Conservation (phyloP, 1,139 yeast genomes). For the Scheffersomyces stambukii region DNA sequence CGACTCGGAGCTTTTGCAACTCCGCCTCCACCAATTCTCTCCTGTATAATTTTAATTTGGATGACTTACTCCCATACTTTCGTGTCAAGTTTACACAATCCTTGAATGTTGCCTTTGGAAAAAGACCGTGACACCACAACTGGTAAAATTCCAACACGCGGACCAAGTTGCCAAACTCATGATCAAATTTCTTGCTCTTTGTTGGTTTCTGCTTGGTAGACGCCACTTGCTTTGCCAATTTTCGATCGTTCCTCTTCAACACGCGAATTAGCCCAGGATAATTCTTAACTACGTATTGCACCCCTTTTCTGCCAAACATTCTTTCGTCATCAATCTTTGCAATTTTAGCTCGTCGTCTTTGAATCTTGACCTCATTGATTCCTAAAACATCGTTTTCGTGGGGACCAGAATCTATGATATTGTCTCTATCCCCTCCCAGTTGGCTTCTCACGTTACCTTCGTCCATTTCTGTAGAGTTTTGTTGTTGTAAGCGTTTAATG, state of each 20-base stretch:
- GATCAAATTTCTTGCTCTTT: slow-evolving; percentile 21
- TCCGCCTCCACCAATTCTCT: slow-evolving; percentile 33
- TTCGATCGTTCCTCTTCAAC: slow-evolving; percentile 24
- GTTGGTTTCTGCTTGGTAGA: slow-evolving; percentile 1
- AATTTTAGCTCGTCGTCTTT: slow-evolving; percentile 26
- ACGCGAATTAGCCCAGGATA: slow-evolving; percentile 28
- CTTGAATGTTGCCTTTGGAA: slow-evolving; percentile 71
- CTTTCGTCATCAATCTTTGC: slow-evolving; percentile 49
- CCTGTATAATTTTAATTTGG: slow-evolving; percentile 32
- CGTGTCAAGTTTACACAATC: slow-evolving; percentile 49
- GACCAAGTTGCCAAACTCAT: slow-evolving; percentile 39
- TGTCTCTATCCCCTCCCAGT: too few species aligned
- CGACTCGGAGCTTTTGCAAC: slow-evolving; percentile 27
- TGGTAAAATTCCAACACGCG: slow-evolving; percentile 64
- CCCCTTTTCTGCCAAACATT: slow-evolving; percentile 41
- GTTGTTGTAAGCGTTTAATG: too few species aligned
- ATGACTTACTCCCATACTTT: slow-evolving; percentile 28
- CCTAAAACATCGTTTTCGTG: slow-evolving; percentile 32
- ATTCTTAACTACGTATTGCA: slow-evolving; percentile 42
- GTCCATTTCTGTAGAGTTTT: too few species aligned
- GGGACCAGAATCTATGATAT: too few species aligned
- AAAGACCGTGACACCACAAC: slow-evolving; percentile 79
- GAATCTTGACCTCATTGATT: slow-evolving; percentile 37
- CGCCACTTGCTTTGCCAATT: slow-evolving; percentile 5
- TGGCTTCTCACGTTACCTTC: too few species aligned